phyloP scores from a whole-genome alignment of 441 rosid genomes.

The Omphalea diandra region DNA sequence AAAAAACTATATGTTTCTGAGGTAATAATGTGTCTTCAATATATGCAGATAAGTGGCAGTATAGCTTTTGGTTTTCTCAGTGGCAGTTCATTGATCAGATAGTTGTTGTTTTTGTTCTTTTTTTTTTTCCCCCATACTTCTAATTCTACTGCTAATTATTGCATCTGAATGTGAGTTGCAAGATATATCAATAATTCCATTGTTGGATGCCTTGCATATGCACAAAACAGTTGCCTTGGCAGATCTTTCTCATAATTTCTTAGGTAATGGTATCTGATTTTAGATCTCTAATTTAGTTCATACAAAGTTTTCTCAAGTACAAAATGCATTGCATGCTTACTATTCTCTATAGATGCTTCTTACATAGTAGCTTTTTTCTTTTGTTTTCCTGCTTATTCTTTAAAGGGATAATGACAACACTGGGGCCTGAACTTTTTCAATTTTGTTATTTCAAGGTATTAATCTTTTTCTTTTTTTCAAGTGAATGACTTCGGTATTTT shows the following conservation, averaged over 20 bases:
- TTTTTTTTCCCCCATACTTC: slow-evolving; percentile 6
- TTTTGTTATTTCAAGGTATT: too few relatives aligned
- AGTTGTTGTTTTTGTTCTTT: neutral
- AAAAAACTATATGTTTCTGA: slow-evolving; percentile 78
- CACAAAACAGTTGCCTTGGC: slow-evolving; percentile 70
- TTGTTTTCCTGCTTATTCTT: neutral
- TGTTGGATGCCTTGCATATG: slow-evolving; percentile 63
- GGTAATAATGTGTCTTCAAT: slow-evolving; percentile 43
- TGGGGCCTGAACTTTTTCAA: neutral
- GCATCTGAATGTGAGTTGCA: slow-evolving; percentile 89
- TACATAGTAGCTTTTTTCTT: neutral
- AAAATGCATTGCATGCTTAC: slow-evolving; percentile 4
- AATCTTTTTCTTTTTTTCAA: too few relatives aligned
- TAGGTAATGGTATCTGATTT: slow-evolving; percentile 53
- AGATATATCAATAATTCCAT: slow-evolving; percentile 84
- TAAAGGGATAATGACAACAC: neutral
- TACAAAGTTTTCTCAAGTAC: slow-evolving; percentile 1
- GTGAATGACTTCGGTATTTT: too few relatives aligned
- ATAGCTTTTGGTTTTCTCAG: neutral
- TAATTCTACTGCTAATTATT: slow-evolving; percentile 36
- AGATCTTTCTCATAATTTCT: slow-evolving; percentile 88
- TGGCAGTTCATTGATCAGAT: too few relatives aligned
- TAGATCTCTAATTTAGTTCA: slow-evolving; percentile 8
- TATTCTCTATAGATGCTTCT: too few relatives aligned
- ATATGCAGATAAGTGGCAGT: slow-evolving; percentile 7